Conservation (phyloP, 768 basidiomycete genomes). For the Steccherinum ochraceum region DNA sequence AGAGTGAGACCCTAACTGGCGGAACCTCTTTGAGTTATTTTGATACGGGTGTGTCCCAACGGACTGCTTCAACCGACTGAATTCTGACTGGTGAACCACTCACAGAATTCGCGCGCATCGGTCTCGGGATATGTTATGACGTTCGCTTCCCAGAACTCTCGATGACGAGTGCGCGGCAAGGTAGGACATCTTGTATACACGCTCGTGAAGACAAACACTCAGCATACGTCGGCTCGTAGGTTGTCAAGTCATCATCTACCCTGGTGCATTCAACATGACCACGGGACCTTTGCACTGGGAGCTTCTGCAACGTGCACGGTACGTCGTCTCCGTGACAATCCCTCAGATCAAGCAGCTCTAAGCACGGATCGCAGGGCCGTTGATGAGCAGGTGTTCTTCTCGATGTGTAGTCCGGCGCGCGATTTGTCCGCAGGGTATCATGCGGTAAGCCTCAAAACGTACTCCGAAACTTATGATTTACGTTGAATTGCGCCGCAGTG, state of each 20-base stretch:
- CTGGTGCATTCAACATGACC: constrained; percentile 91
- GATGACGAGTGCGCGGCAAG: constrained; percentile 78
- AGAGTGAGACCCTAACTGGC: constrained; percentile 81
- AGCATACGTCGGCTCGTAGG: constrained; percentile 36
- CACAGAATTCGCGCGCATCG: constrained; percentile 92
- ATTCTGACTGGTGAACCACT: constrained; percentile 1
- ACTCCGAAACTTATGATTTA: not conserved
- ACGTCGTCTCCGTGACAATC: too few species aligned
- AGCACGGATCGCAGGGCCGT: too few species aligned
- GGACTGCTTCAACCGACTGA: too few species aligned
- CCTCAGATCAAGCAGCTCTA: too few species aligned
- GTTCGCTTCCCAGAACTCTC: constrained; percentile 92
- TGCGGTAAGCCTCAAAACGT: constrained; percentile 49
- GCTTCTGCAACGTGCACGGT: constrained; percentile 81
- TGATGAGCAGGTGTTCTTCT: constrained; percentile 94
- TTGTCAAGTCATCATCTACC: constrained; percentile 85
- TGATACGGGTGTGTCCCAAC: constrained; percentile 63
- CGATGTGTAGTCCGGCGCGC: constrained; percentile 94
- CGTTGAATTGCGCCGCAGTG: constrained; percentile 42
- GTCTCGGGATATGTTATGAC: constrained; percentile 95
- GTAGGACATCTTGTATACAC: constrained; percentile 40
- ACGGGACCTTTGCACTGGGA: constrained; percentile 98
- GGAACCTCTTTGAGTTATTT: constrained; percentile 73
- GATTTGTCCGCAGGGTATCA: constrained; percentile 80
- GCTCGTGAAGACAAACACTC: not conserved